Conservation (phyloP, 2,329 filamentous ascomycete species). For the Ophiostoma himal-ulmi region DNA sequence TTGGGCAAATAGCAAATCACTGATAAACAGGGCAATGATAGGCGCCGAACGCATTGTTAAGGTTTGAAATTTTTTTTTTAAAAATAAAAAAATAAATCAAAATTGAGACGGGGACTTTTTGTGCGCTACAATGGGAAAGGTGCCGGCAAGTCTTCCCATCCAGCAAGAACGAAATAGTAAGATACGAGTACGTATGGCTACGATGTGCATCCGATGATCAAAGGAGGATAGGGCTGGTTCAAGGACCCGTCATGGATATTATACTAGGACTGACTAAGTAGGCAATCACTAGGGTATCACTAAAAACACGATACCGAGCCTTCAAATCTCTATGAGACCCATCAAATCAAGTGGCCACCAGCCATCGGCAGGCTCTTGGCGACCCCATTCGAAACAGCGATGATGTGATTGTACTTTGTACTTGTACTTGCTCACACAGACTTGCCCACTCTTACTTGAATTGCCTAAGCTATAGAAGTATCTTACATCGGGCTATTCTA, state of each 20-base stretch:
- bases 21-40: neutral
- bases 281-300: neutral
- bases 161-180: neutral
- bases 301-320: no score
- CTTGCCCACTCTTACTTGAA: no score
- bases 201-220: neutral
- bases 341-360: neutral
- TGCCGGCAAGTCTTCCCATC: neutral
- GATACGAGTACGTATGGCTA: neutral
- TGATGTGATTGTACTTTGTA: conserved; percentile 2
- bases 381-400: neutral
- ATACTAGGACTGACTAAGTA: neutral
- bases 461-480: neutral
- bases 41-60: neutral
- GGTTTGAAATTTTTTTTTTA: neutral
- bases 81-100: neutral
- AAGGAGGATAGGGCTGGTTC: neutral
- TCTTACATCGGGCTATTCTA: neutral
- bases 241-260: neutral
- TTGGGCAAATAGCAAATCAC: conserved; percentile 7
- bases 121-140: neutral
- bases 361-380: neutral
- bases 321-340: neutral
- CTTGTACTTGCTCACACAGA: no score
- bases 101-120: neutral